Evolutionary conservation across 2,329 filamentous ascomycete species (phyloP).

Genomic region (Fusarium phyllophilum): DNA sequence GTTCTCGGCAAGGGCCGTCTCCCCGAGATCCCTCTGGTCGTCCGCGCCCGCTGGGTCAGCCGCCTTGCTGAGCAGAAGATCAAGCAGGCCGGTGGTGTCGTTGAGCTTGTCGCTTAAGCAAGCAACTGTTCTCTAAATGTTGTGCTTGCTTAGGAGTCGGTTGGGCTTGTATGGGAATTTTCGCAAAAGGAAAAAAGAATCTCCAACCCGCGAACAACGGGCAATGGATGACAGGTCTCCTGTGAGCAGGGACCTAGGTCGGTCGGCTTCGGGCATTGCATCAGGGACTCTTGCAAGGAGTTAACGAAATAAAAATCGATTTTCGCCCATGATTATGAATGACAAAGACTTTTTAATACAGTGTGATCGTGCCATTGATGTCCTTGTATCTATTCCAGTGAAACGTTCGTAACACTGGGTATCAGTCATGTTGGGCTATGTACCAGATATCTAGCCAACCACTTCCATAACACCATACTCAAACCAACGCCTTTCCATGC

Average conservation of each 20-base stretch:
- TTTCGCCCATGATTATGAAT: slow-evolving; percentile 48
- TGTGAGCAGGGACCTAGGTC: slow-evolving; percentile 45
- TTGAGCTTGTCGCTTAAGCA: slow-evolving; percentile 88
- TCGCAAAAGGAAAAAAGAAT: slow-evolving; percentile 41
- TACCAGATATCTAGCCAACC: slow-evolving; percentile 29
- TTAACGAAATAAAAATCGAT: slow-evolving; percentile 55
- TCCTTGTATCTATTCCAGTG: not conserved
- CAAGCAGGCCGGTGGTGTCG: slow-evolving; percentile 94
- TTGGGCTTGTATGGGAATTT: slow-evolving; percentile 45
- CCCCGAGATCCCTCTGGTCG: slow-evolving; percentile 91
- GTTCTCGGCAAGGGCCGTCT: slow-evolving; percentile 98
- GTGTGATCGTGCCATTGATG: not conserved
- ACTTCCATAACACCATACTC: slow-evolving; percentile 19
- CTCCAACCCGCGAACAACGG: slow-evolving; percentile 39
- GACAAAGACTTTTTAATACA: not conserved
- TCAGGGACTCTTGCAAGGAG: slow-evolving; percentile 54
- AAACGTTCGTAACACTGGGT: slow-evolving; percentile 4
- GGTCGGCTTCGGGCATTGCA: slow-evolving; percentile 57
- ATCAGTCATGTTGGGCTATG: slow-evolving; percentile 33
- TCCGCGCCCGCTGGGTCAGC: slow-evolving; percentile 94
- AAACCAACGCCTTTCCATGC: slow-evolving; percentile 32
- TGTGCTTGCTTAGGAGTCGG: slow-evolving; percentile 44
- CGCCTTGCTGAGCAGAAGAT: slow-evolving; percentile 99
- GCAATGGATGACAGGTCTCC: slow-evolving; percentile 36
- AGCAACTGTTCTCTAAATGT: slow-evolving; percentile 29